Evolutionary conservation across 495 filamentous ascomycete genomes (phyloP).

Genomic region (Hyaloscypha hepaticicola): DNA sequence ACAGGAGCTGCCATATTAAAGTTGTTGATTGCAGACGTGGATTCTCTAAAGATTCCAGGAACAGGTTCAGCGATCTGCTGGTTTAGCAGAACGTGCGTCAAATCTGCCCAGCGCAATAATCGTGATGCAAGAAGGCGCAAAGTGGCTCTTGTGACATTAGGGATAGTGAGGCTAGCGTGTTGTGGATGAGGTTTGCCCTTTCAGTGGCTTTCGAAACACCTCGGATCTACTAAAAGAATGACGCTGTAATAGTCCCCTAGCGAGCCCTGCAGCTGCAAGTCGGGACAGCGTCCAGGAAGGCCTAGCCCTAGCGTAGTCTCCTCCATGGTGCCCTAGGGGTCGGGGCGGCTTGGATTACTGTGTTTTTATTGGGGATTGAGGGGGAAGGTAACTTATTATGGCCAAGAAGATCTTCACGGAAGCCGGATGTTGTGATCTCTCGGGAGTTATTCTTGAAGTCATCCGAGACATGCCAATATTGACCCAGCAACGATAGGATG

Average conservation of each 20-base stretch:
- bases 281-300: background rate
- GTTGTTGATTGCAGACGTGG: background rate
- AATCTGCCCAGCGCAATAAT: background rate
- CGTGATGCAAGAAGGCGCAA: background rate
- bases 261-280: background rate
- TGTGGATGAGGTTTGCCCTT: background rate
- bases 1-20: conserved; percentile 35
- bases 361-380: background rate
- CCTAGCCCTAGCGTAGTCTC: background rate
- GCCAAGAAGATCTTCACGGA: background rate
- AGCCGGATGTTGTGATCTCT: background rate
- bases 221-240: background rate
- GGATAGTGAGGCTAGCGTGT: conserved; percentile 29
- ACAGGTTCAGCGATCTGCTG: background rate
- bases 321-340: background rate
- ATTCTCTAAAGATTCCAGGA: background rate
- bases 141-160: conserved; percentile 1
- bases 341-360: background rate
- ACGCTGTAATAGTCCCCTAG: background rate
- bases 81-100: background rate
- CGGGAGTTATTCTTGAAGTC: background rate
- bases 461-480: background rate
- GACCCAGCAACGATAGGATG: background rate
- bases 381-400: background rate
- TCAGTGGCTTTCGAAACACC: background rate